Base-by-base conservation (phyloP, 78 protist species). In the Planoprotostelium fungivorum region DNA sequence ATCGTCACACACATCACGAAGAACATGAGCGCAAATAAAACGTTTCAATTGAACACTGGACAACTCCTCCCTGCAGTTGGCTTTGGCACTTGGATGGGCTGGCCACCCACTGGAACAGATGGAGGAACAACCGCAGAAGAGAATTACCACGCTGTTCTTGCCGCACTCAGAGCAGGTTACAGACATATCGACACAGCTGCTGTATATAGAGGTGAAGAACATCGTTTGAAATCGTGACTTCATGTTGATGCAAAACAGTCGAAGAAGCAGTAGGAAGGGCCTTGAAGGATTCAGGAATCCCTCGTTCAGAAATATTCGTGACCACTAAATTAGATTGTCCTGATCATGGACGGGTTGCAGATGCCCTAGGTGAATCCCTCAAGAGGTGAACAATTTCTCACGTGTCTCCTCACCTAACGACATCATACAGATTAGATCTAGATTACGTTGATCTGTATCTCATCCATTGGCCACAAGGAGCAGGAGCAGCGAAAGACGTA, bases 391-490 rank as follows among this genome's bases (percentile, higher is more conserved):
- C 73, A 51, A 5, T 16, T n/a, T 5, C 16, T 51, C 73, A 16
- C 5, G 5, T 51, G 5, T 51, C 73, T 51, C 31, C 5, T 51
- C 73, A 51, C 73, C 5, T 25, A 51, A 25, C 16, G 73, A 25
- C 31, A 51, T 29, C 63, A 88, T 31, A n/a, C n/a, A 34, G 85
- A 87, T n/a, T 94, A n/a, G 83, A 38, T 35, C 84, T 94, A 1
- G 87, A 86, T 29, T 94, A 94, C 83, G 28, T 94, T 29, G 96
- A 94, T 51, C 87, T 94, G 1, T 90, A 94, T 85, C 84, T 94
- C 34, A 83, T 94, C 34, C 96, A 94, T 87, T 94, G 96, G 96
- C 96, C 96, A 34, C 29, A 38, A 36, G 86, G 34, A 0, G 29
- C 87, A 38, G 89, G 89, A 29, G 25, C 0, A 28, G 63, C 38